phyloP scores from a whole-genome alignment of 345 rosid species.

The Moricandia arvensis region DNA sequence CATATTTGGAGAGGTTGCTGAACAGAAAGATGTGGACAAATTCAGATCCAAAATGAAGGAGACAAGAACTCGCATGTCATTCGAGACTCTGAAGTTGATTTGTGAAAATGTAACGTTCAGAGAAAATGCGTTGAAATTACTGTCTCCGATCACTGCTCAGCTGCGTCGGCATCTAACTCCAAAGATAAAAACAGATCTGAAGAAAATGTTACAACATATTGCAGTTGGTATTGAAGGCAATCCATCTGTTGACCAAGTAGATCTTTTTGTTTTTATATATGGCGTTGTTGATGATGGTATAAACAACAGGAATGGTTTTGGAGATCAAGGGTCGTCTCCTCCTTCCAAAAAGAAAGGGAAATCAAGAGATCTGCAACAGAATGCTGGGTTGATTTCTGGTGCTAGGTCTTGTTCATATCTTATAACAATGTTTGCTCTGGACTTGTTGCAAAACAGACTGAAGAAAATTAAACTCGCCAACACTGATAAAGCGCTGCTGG shows the following conservation, averaged over 20 bases:
- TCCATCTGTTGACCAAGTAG: conserved; percentile 70
- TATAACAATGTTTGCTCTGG: conserved; percentile 75
- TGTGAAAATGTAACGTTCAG: conserved; percentile 68
- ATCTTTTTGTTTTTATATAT: conserved; percentile 65
- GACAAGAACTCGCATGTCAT: conserved; percentile 67
- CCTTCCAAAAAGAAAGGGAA: conserved; percentile 25
- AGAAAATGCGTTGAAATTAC: conserved; percentile 64
- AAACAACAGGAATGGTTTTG: conserved; percentile 46
- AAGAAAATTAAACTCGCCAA: conserved; percentile 54
- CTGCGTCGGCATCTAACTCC: conserved; percentile 71
- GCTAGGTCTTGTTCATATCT: conserved; percentile 60
- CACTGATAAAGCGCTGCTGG: conserved; percentile 43
- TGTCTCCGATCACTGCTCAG: conserved; percentile 59
- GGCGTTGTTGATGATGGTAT: conserved; percentile 61
- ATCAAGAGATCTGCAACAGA: conserved; percentile 37
- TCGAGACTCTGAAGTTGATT: conserved; percentile 71
- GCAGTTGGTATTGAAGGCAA: conserved; percentile 82
- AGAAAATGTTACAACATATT: conserved; percentile 67
- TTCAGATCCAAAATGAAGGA: conserved; percentile 91
- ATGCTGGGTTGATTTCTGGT: conserved; percentile 37
- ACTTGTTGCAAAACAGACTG: conserved; percentile 52
- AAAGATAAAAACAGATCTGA: conserved; percentile 64
- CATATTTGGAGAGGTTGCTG: conserved; percentile 89
- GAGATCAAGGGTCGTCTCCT: conserved; percentile 33
- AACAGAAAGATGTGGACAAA: conserved; percentile 85